phyloP scores from a whole-genome alignment of 2,329 filamentous ascomycete genomes.

The Cercospora sesami region DNA sequence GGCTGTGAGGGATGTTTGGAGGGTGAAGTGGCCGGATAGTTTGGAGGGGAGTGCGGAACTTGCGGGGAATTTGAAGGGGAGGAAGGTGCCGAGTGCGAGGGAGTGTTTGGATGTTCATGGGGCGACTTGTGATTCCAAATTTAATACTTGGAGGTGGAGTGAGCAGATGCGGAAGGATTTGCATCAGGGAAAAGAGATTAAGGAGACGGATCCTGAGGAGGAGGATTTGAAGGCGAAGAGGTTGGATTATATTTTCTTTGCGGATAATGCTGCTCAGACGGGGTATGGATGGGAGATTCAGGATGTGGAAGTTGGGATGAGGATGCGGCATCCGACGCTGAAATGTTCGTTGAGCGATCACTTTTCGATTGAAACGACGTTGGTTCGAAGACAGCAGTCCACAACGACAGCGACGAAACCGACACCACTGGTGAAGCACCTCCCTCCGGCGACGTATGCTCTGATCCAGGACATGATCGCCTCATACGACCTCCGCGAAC shows the following conservation, averaged over 20 bases:
- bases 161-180: conserved; percentile 68
- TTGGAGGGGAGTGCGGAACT: conserved; percentile 73
- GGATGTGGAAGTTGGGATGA: conserved; percentile 73
- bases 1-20: conserved; percentile 81
- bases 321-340: conserved; percentile 74
- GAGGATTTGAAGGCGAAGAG: conserved; percentile 76
- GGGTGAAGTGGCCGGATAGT: conserved; percentile 77
- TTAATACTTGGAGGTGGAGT: conserved; percentile 94
- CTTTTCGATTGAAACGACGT: conserved; percentile 82
- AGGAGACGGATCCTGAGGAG: conserved; percentile 64
- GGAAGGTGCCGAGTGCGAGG: conserved; percentile 70
- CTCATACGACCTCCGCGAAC: conserved; percentile 69
- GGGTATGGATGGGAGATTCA: conserved; percentile 66
- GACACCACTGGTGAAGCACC: not conserved
- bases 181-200: conserved; percentile 55
- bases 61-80: conserved; percentile 64
- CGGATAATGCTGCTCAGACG: conserved; percentile 38
- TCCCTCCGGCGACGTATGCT: conserved; percentile 54
- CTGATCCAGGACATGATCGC: conserved; percentile 71
- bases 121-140: conserved; percentile 77
- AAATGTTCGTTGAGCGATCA: conserved; percentile 90
- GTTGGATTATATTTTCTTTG: conserved; percentile 91
- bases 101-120: conserved; percentile 81
- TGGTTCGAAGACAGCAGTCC: conserved; percentile 49
- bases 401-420: not conserved